Evolutionary conservation across 192 early-diverging fungal species (phyloP), one percentile per base, ranked within the genome.

Genomic region (Lunasporangiospora selenospora): DNA sequence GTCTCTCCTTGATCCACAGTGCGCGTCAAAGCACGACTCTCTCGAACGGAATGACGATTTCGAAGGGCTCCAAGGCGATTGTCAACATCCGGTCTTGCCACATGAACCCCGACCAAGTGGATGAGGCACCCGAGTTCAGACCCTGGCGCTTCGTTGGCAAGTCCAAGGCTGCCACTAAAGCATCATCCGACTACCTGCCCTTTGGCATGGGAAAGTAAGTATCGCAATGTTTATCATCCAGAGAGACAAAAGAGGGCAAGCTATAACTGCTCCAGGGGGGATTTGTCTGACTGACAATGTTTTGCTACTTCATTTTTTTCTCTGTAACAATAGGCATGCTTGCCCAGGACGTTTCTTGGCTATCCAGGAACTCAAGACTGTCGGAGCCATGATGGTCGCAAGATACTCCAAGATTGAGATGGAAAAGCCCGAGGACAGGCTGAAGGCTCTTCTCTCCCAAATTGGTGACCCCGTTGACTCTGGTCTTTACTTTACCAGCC

Each of bases 131-230:
- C 3, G 55, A 58, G 1, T 67, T 67, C 49, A 9, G 48, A 31
- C 62, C 61, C 43, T 66, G 49, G 67, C 76, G 54, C 40, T 71
- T 57, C 52, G 56, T 75, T 13, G 34, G 26, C 19, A 33, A 19
- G 26, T 39, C 37, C 19, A 49, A 42, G 23, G 45, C 34, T 16
- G 40, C 65, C n/a, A 47, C 47, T 7, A 58, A 58, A 15, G 30
- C 60, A 31, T 55, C 56, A 26, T 38, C 37, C 37, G 65, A 67
- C 16, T 62, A 39, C 33, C 29, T 73, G 31, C 21, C 23, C 1
- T 58, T 53, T 36, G 58, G 61, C 33, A 63, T 67, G 13, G 65
- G 65, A 41, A 67, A 59, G 64, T 66, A 47, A 66, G 64, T 66
- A 43, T n/a, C n/a, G n/a, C n/a, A n/a, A n/a, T n/a, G n/a, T n/a